A percentile compares a stretch with the other conserved stretches of the same genome.
Conservation (phyloP, 345 rosid genomes). For the Rubroshorea leprosula region DNA sequence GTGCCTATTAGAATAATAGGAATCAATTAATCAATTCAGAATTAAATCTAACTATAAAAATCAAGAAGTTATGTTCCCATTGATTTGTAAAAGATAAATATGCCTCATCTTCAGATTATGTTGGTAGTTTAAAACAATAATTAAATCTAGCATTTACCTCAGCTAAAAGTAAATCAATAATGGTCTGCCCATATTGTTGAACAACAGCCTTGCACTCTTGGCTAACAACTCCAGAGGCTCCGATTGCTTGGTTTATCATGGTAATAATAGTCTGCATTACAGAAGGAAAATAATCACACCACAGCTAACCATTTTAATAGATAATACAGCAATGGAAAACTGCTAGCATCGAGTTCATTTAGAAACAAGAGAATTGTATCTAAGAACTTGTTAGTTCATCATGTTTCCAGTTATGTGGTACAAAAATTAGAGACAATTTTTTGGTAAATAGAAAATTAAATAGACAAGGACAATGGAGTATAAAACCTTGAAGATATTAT, state of each 20-base stretch:
- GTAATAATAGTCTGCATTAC: constrained; percentile 52
- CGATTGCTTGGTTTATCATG: constrained; percentile 85
- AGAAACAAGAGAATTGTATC: too few relatives aligned
- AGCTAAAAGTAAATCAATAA: constrained; percentile 55
- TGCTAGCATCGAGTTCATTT: not conserved
- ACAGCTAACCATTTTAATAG: not conserved
- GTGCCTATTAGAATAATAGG: constrained; percentile 33
- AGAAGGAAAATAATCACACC: not conserved
- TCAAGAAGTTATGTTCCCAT: not conserved
- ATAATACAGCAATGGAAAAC: too few relatives aligned
- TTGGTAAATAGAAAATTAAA: not conserved
- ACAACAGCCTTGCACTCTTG: constrained; percentile 82
- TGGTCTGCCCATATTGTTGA: constrained; percentile 72
- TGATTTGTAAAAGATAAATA: not conserved
- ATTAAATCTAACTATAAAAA: constrained; percentile 7
- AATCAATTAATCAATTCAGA: constrained; percentile 8
- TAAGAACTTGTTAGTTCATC: not conserved
- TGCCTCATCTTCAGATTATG: not conserved
- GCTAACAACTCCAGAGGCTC: constrained; percentile 79
- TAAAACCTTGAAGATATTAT: too few relatives aligned
- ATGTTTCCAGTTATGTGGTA: not conserved
- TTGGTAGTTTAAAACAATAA: not conserved
- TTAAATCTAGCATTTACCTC: constrained; percentile 32
- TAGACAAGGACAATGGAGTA: too few relatives aligned
- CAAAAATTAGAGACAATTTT: not conserved